Evolutionary conservation across 495 filamentous ascomycete genomes (phyloP), one percentile per base, ranked within the genome.

Genomic region (Beverwykella pulmonaria): DNA sequence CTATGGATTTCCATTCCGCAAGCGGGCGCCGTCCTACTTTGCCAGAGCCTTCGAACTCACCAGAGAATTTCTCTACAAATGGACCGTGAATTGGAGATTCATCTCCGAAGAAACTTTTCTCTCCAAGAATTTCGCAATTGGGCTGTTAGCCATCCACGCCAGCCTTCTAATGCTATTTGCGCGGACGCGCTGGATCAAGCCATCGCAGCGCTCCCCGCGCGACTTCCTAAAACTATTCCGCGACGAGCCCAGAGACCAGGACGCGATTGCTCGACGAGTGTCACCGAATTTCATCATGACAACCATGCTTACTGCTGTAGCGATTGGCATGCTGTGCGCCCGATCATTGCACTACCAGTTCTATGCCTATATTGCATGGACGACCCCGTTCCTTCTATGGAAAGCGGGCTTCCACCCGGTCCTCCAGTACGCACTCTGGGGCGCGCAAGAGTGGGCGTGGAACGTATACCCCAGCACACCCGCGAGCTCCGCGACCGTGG

Each of bases 31-130:
- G 49, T 90, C 90, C 12, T 98, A 98, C 70, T 65, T 92, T 4
- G 81, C 82, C 30, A 80, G 89, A 53, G 92, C 94, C 0, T 98
- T 98, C 70, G 92, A 98, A 79, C 80, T 98, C 27, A 90, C 90
- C 27, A 82, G 94, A 49, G 84, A 88, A 68, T 98, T 98, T 75
- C 81, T 96, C 67, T 97, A 92, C 81, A 93, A 96, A 75, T 98
- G 94, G 94, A 98, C 94, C 0, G 94, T 98, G 61, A 98, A 98
- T 76, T 98, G 93, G 93, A 85, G 93, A 48, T 97, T 98, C 69
- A 76, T 97, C 5, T 86, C 88, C 14, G 92, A 97, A 73, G 86
- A 92, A 22, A 75, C 75, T 1, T 98, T 98, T 69, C 81, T 95
- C 23, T 95, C 91, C 54, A 84, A 78, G 58, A 74, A 80, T 14